Conservation (phyloP, 2,329 filamentous ascomycete species). For the Simplicillium aogashimaense region DNA sequence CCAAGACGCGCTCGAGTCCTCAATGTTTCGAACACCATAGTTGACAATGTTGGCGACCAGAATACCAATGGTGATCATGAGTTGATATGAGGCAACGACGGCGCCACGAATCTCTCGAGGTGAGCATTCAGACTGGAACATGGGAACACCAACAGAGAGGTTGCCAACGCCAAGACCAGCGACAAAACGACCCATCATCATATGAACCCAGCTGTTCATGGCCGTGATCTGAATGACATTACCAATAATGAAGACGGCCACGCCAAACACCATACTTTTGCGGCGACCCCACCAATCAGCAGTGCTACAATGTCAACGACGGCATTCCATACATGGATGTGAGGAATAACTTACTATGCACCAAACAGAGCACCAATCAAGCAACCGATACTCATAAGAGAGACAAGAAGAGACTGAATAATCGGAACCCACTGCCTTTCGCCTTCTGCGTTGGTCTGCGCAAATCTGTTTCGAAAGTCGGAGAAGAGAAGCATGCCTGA, state of each 20-base stretch:
- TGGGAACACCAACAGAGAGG: constrained; percentile 54
- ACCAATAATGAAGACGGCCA: constrained; percentile 51
- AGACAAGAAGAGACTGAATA: constrained; percentile 42
- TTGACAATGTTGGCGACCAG: constrained; percentile 46
- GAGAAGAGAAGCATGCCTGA: constrained; percentile 37
- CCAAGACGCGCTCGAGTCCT: constrained; percentile 40
- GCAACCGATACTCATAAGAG: constrained; percentile 45
- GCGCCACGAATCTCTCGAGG: constrained; percentile 54
- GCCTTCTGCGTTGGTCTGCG: constrained; percentile 29
- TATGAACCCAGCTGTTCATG: constrained; percentile 49
- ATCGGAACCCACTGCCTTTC: constrained; percentile 27
- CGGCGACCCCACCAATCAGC: constrained; percentile 49
- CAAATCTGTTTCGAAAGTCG: constrained; percentile 49
- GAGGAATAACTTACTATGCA: constrained; percentile 26
- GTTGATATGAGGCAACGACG: constrained; percentile 61
- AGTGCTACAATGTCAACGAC: constrained; percentile 21
- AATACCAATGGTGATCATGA: constrained; percentile 65
- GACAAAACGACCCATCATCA: constrained; percentile 55
- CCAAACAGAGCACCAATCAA: constrained; percentile 42
- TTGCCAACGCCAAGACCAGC: constrained; percentile 60
- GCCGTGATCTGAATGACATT: constrained; percentile 58
- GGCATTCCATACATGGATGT: background rate
- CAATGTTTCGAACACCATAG: constrained; percentile 34
- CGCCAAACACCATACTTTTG: constrained; percentile 41
- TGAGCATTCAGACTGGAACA: constrained; percentile 57